These are phyloP conservation scores for Amauroascus niger DNA, from an alignment of 2,329 filamentous ascomycete genomes.

Conservation along the genomic window DNA sequence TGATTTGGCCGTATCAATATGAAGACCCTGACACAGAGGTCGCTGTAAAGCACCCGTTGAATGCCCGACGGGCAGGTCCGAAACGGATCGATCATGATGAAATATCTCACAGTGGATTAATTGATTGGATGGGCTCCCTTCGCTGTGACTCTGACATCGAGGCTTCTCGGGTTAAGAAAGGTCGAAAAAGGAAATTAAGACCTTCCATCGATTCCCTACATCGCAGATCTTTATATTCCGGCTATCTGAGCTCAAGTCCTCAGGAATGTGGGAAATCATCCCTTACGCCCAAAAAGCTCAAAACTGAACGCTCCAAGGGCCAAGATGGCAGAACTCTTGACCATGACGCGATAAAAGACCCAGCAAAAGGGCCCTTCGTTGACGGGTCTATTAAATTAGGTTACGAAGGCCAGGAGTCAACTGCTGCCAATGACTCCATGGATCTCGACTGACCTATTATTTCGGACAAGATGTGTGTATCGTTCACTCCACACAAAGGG, in stretches of 20 bases:
- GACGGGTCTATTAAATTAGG: neutral
- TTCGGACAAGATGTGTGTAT: too few relatives aligned
- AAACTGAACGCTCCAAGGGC: neutral
- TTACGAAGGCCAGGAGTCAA: neutral
- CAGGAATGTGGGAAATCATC: neutral
- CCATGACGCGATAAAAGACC: neutral
- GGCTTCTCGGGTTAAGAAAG: constrained; percentile 20
- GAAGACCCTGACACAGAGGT: constrained; percentile 23
- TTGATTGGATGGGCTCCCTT: constrained; percentile 28
- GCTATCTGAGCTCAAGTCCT: neutral
- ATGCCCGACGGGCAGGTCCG: constrained; percentile 16
- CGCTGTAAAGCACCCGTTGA: neutral
- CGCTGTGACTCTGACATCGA: constrained; percentile 24
- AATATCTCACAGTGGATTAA: constrained; percentile 28
- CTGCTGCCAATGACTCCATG: constrained; percentile 5
- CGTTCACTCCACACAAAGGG: neutral
- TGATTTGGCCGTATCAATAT: constrained; percentile 31
- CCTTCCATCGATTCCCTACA: neutral
- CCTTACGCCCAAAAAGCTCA: constrained; percentile 2
- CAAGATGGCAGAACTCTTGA: neutral
- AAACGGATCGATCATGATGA: constrained; percentile 22
- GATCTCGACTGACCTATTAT: constrained; percentile 8
- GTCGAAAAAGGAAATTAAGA: constrained; percentile 30
- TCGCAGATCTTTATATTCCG: neutral
- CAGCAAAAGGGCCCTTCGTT: neutral